Conservation (phyloP, 2,329 filamentous ascomycete species). For the Phyllosticta citribraziliensis region DNA sequence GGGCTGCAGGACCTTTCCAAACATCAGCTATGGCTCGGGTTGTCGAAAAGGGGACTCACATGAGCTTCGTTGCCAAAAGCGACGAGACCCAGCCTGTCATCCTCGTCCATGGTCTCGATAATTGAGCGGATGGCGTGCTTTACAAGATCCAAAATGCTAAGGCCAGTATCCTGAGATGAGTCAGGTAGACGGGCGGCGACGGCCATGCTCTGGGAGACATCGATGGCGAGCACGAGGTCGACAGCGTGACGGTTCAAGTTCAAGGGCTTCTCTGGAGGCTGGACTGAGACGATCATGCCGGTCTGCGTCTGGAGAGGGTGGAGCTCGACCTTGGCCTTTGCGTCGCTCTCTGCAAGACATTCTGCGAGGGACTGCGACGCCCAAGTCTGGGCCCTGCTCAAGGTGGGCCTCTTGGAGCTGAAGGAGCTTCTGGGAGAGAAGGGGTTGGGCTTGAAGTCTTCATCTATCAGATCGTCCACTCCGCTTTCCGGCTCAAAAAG, state of each 20-base stretch:
- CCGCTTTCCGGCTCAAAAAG: background rate
- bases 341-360: background rate
- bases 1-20: background rate
- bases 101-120: conserved; percentile 44
- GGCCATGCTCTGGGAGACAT: conserved; percentile 51
- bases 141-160: conserved; percentile 49
- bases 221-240: conserved; percentile 53
- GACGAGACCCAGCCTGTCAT: conserved; percentile 49
- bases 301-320: conserved; percentile 15
- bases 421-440: background rate
- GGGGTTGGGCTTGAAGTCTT: background rate
- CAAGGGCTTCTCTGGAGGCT: conserved; percentile 33
- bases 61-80: conserved; percentile 39
- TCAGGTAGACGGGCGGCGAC: conserved; percentile 37
- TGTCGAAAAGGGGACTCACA: conserved; percentile 13
- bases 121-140: conserved; percentile 53
- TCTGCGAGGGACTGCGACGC: background rate
- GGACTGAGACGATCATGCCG: conserved; percentile 38
- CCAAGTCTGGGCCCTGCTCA: background rate
- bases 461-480: background rate
- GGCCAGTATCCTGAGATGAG: conserved; percentile 36
- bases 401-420: background rate
- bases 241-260: conserved; percentile 35
- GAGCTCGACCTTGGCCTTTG: conserved; percentile 1
- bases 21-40: background rate